Evolutionary conservation across 345 rosid species (phyloP), one percentile per base, ranked within the genome.

Genomic region (Eucalyptus virginea): DNA sequence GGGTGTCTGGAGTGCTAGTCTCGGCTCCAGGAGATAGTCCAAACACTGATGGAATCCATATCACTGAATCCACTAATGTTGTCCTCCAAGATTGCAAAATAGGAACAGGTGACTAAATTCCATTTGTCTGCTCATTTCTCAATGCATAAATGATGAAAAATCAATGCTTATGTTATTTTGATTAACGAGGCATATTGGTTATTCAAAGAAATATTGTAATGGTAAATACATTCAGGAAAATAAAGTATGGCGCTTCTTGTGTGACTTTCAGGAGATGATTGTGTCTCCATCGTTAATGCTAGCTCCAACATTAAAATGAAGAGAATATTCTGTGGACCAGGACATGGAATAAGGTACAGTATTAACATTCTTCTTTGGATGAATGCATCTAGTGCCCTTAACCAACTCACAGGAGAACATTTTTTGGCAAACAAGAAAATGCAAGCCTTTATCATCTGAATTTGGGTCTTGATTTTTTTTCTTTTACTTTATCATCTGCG

Each of bases 21-120:
- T 94, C 97, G 18, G 91, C 96, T 89, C 99, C 99, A 4, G 98
- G 93, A 89, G 98, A 98, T 90, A 98, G 99, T 92, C 99, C 99
- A 48, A 98, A 98, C 92, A 97, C 99, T 13, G 99, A 98, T 91
- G 99, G 99, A 87, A 96, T 98, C 90, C 99, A 98, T 89, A 94
- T 98, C 62, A 96, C 95, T 32, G 96, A 87, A 51, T 96, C 99
- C 2, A 97, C 99, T 40, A 93, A 96, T 91, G 96, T 98, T 86
- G 90, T 92, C 90, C 91, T 98, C 48, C 97, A 96, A 91, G 97
- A 97, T 91, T 90, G 96, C 95, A 97, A 97, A 94, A 97, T 98
- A 86, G 98, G 99, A 95, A 96, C 99, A 97, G 99, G 99, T 98
- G 89, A 88, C 83, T 26, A 47, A 49, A 88, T n/a, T 54, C 42